These are phyloP conservation scores for Yarrowia galli DNA, from an alignment of 1,139 yeast genomes.

Conservation along the genomic window DNA sequence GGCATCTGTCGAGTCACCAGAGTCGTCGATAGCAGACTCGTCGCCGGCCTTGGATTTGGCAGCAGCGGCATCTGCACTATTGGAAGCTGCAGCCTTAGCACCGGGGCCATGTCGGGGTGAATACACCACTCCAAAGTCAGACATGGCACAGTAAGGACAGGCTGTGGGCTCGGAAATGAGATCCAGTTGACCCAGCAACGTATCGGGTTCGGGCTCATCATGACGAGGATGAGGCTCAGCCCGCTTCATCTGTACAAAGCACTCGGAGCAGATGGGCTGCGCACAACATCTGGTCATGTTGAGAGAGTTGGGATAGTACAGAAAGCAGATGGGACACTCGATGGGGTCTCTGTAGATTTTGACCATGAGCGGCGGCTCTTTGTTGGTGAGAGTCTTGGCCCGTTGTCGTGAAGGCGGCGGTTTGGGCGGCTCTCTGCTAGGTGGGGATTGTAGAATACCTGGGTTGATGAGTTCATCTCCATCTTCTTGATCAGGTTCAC, in stretches of 20 bases:
- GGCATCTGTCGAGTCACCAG: background rate
- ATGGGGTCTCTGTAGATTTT: constrained; percentile 66
- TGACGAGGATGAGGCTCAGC: constrained; percentile 86
- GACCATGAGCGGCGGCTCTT: constrained; percentile 49
- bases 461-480: constrained; percentile 34
- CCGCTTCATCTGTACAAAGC: constrained; percentile 94
- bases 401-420: constrained; percentile 13
- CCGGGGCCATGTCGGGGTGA: constrained; percentile 51
- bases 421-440: background rate
- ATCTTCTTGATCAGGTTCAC: constrained; percentile 24
- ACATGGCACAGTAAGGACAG: constrained; percentile 93
- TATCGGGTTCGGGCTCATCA: constrained; percentile 42
- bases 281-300: constrained; percentile 89
- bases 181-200: constrained; percentile 53
- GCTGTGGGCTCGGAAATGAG: constrained; percentile 85
- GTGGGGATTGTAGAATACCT: constrained; percentile 28
- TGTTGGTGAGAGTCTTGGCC: constrained; percentile 12
- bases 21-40: constrained; percentile 29
- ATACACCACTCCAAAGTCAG: constrained; percentile 85
- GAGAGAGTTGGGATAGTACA: constrained; percentile 79
- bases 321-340: constrained; percentile 95
- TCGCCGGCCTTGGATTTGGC: background rate
- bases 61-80: constrained; percentile 14
- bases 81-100: constrained; percentile 12
- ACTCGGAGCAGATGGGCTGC: constrained; percentile 94